Conservation (phyloP, 345 rosid species). For the Erodium maritimum region DNA sequence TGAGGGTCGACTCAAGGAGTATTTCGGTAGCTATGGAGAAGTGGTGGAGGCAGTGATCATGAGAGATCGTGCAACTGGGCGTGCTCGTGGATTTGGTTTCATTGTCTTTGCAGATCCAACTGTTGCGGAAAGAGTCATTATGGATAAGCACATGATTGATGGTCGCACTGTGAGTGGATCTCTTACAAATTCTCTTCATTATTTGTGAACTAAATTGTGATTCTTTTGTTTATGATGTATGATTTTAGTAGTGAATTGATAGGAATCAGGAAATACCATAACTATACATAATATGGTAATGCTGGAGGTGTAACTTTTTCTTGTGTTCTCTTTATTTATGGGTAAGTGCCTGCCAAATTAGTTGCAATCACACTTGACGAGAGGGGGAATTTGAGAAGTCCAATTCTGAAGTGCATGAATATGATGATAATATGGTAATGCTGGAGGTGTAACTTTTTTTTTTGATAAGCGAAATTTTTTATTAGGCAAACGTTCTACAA, state of each 20-base stretch:
- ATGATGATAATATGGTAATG: no score
- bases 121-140: slow-evolving; percentile 83
- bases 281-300: no score
- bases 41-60: slow-evolving; percentile 92
- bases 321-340: no score
- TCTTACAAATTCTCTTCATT: slow-evolving; percentile 4
- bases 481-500: no score
- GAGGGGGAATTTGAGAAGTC: no score
- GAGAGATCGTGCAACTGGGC: slow-evolving; percentile 91
- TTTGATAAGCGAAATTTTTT: no score
- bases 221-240: not conserved
- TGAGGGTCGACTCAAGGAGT: slow-evolving; percentile 78
- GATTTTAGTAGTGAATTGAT: not conserved
- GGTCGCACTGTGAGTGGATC: slow-evolving; percentile 73
- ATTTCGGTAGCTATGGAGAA: slow-evolving; percentile 76
- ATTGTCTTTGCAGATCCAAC: slow-evolving; percentile 82
- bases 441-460: no score
- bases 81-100: slow-evolving; percentile 95
- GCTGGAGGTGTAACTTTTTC: no score
- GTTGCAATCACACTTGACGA: no score
- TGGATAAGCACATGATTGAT: slow-evolving; percentile 86
- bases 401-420: no score
- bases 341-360: no score
- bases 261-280: not conserved
- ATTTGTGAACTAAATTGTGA: no score